Base-by-base conservation (phyloP, 2,329 filamentous ascomycete species). In the Emergomyces pasteurianus region DNA sequence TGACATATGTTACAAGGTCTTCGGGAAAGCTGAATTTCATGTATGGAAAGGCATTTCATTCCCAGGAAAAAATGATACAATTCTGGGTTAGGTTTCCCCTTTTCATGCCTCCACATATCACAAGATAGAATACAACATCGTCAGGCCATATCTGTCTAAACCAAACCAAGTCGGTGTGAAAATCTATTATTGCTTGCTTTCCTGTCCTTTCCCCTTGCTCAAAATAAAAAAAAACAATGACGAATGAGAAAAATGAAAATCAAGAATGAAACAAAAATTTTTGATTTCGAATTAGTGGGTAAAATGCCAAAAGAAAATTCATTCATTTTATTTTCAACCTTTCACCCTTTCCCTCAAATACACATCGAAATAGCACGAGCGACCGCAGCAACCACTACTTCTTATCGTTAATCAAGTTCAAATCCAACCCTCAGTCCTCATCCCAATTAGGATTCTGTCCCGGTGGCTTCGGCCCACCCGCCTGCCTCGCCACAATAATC, bases 401-500 rank as follows among this genome's bases (percentile, higher is more conserved):
- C 21, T 40, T 31, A 31, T 34, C 26, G 18, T 31, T 31, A 34
- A 52, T 31, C 23, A 10, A 52, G 18, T 31, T 31, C 23, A 34
- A 18, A 52, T 6, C 12, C 21, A 46, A 46, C 6, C 36, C 67
- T 71, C 75, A 80, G 70, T 88, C 85, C 70, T 87, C 83, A 73
- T 87, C 85, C 85, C 85, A 86, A 71, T 84, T 84, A 53, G 92
- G 88, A 78, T 96, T 96, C 67, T 91, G 94, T 54, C 89, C 92
- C 36, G 94, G 94, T 61, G 92, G 92, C 83, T 99, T 99, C 26
- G 95, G 94, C 43, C 94, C 94, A 72, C 94, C 94, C 55, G 95
- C 94, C 79, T 97, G 94, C 78, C 92, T 86, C 65, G 95, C 92
- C 61, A 99, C 94, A 73, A 99, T 99, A 72, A 99, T 99, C 79